phyloP scores from a whole-genome alignment of 306 rosid species.

The Comarum palustre region DNA sequence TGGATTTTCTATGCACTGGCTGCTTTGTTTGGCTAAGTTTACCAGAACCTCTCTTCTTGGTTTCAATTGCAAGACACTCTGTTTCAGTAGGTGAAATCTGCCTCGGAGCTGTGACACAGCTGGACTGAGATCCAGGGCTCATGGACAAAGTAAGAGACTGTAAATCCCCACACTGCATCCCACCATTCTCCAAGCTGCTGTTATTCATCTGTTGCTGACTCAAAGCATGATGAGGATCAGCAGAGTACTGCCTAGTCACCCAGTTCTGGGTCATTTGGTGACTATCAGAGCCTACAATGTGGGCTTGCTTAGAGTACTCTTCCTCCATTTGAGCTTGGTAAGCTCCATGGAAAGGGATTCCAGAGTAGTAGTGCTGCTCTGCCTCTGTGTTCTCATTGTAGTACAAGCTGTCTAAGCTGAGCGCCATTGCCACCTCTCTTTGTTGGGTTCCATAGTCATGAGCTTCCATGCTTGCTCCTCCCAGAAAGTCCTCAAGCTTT shows the following conservation, averaged over 20 bases:
- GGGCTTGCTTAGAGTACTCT: constrained; percentile 40
- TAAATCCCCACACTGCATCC: constrained; percentile 56
- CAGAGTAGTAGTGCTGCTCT: constrained; percentile 53
- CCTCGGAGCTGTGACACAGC: constrained; percentile 71
- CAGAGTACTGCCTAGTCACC: constrained; percentile 45
- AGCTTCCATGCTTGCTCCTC: constrained; percentile 70
- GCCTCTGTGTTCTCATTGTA: constrained; percentile 45
- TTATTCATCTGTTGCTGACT: constrained; percentile 42
- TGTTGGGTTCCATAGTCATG: constrained; percentile 58
- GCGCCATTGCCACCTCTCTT: constrained; percentile 63
- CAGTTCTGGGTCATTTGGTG: constrained; percentile 47
- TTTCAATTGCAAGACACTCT: constrained; percentile 47
- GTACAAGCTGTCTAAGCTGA: constrained; percentile 77
- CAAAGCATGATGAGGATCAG: constrained; percentile 25
- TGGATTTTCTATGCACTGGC: constrained; percentile 84
- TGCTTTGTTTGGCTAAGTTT: constrained; percentile 60
- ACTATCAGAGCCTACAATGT: constrained; percentile 28
- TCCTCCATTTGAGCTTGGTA: constrained; percentile 48
- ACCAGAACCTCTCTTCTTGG: constrained; percentile 66
- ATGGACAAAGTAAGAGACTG: constrained; percentile 73
- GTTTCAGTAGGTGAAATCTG: constrained; percentile 63
- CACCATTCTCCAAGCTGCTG: constrained; percentile 29
- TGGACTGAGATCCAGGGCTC: constrained; percentile 97
- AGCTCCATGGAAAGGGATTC: constrained; percentile 39
- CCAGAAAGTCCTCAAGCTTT: constrained; percentile 81